A percentile compares a stretch with the other conserved stretches of the same genome.
Conservation (phyloP, 1,139 yeast species). For the Kazachstania sp. region DNA sequence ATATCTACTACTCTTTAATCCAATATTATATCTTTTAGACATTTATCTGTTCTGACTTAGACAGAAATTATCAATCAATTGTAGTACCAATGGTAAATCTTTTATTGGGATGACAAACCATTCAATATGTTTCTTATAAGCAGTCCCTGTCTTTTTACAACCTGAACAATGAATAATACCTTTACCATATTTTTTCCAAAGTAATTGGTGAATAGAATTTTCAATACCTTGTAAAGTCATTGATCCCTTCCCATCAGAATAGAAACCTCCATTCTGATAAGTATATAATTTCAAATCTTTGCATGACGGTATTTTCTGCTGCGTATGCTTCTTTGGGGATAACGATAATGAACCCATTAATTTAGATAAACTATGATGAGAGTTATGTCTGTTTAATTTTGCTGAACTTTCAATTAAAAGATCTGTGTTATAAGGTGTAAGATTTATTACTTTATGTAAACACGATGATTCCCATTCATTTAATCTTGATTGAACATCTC, state of each 20-base stretch:
- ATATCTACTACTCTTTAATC: not conserved
- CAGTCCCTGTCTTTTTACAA: conserved; percentile 15
- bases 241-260: conserved; percentile 13
- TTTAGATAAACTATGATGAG: not conserved
- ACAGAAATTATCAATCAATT: conserved; percentile 20
- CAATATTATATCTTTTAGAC: not conserved
- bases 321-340: not conserved
- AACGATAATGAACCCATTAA: conserved; percentile 11
- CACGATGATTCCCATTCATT: conserved; percentile 25
- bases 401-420: conserved; percentile 3
- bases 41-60: conserved; percentile 3
- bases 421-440: conserved; percentile 20
- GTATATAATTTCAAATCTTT: conserved; percentile 6
- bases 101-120: conserved; percentile 26
- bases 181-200: conserved; percentile 27
- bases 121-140: conserved; percentile 23
- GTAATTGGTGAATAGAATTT: conserved; percentile 16
- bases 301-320: not conserved
- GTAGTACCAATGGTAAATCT: conserved; percentile 19
- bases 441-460: conserved; percentile 20
- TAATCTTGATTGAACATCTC: conserved; percentile 20
- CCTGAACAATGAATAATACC: conserved; percentile 26
- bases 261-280: conserved; percentile 23
- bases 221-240: conserved; percentile 18
- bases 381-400: not conserved